These are phyloP conservation scores for Chrysanthemum seticuspe DNA, from an alignment of 129 eudicot genomes.

Conservation along the genomic window DNA sequence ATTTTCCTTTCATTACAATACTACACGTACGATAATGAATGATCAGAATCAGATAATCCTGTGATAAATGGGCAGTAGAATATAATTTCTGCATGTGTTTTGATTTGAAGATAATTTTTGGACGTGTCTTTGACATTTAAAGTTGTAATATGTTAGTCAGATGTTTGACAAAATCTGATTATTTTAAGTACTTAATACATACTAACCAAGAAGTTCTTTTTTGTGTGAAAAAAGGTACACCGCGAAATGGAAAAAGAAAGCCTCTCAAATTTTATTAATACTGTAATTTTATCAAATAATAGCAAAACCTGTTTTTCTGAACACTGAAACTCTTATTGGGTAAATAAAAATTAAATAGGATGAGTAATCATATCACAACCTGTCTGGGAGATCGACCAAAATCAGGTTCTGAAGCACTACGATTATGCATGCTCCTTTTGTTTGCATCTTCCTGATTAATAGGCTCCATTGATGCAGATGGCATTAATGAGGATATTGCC, in stretches of 20 bases:
- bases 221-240: too few relatives aligned
- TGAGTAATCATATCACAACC: constrained; percentile 42
- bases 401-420: constrained; percentile 94
- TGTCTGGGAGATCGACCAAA: constrained; percentile 78
- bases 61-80: not conserved
- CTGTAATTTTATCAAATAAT: not conserved
- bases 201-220: not conserved
- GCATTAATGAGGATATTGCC: constrained; percentile 79
- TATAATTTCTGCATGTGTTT: not conserved
- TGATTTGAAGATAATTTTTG: too few relatives aligned
- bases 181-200: not conserved
- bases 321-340: not conserved
- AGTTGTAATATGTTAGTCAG: not conserved
- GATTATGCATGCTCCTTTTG: constrained; percentile 60
- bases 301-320: not conserved
- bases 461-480: constrained; percentile 89
- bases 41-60: not conserved
- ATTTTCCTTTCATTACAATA: constrained; percentile 1
- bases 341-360: not conserved
- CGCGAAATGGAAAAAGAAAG: too few relatives aligned
- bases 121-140: not conserved
- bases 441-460: constrained; percentile 54
- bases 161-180: not conserved
- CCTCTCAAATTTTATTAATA: not conserved
- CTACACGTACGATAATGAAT: not conserved